Evolutionary conservation across 1,139 yeast species (phyloP), one percentile per base, ranked within the genome.

Genomic region (Diutina catenulata): DNA sequence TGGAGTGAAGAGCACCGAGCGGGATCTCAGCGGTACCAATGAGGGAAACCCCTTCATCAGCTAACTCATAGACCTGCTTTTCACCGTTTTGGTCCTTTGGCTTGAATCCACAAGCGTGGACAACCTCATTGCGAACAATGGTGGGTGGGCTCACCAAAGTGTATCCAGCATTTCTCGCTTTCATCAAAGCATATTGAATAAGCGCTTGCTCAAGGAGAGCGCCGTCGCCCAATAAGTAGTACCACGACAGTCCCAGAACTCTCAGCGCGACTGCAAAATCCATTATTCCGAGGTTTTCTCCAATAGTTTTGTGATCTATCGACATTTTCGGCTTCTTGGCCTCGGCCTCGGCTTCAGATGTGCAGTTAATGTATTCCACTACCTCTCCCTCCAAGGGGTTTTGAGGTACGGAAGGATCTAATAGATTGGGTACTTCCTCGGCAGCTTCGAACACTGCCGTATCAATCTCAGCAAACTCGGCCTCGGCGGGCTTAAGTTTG

Each of bases 11-110:
- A 0, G 88, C 96, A 0, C 96, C 98, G 26, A 93, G 57, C 0
- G 98, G 86, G 32, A 93, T 88, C 52, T 93, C 99, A 0, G 98
- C 95, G 0, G 99, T 93, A 2, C 97, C 98, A 0, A 91, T 80
- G 28, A 93, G 61, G 32, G 94, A 80, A 39, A 80, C 57, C 13
- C 56, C 55, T 32, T 71, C 75, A 5, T 52, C 55, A 2, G 63
- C 58, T 13, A 86, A 53, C 38, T 70, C 70, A 55, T 88, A 93
- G 0, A 87, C 78, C 52, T 93, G 99, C 40, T 79, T 79, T 49
- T 87, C 97, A 41, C 79, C 76, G 48, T 83, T 82, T 47, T 78
- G 80, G 52, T 91, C 98, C 42, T 94, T 74, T 8, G 99, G 99
- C 52, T 80, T 78, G 60, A 88, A 93, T 0, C 99, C 99, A 62